A percentile compares a stretch with the other conserved stretches of the same genome.
These are phyloP conservation scores for Breynia disticha DNA, from an alignment of 441 rosid species.

Conservation along the genomic window DNA sequence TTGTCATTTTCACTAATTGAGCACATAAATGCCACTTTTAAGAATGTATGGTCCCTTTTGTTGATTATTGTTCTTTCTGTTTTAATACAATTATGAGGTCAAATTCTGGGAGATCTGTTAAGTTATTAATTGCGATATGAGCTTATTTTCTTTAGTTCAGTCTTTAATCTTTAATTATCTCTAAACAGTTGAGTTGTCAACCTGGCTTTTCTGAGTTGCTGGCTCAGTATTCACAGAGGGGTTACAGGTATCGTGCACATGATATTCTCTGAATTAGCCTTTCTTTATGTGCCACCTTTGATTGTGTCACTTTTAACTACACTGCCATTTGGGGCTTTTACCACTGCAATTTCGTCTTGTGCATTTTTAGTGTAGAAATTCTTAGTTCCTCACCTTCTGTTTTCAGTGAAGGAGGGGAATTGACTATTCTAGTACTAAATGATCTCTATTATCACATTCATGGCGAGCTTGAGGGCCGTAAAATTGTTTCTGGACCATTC, in stretches of 20 bases:
- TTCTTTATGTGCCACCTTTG: neutral
- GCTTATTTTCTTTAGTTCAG: constrained; percentile 2
- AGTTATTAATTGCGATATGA: constrained; percentile 10
- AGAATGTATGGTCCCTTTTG: constrained; percentile 36
- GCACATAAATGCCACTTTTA: constrained; percentile 39
- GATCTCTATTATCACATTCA: constrained; percentile 77
- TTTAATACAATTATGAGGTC: constrained; percentile 1
- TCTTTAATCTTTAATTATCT: constrained; percentile 19
- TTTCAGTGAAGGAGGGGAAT: constrained; percentile 67
- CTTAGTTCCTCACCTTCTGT: constrained; percentile 13
- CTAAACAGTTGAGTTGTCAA: constrained; percentile 57
- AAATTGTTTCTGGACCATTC: constrained; percentile 74
- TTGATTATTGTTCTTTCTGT: neutral
- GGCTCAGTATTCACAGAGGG: constrained; percentile 53
- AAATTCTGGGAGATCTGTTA: neutral
- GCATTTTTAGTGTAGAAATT: neutral
- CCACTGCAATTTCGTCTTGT: too few species aligned
- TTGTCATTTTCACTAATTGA: constrained; percentile 55
- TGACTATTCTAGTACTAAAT: constrained; percentile 49
- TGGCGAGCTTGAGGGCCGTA: constrained; percentile 89
- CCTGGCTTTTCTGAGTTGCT: constrained; percentile 72
- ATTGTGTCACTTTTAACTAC: too few species aligned
- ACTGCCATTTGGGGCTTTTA: too few species aligned
- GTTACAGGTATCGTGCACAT: constrained; percentile 54
- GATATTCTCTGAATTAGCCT: constrained; percentile 4